Evolutionary conservation across 176 grass and related monocot genomes (phyloP), one percentile per base, ranked within the genome.

Genomic region (Aegilops speltoides): DNA sequence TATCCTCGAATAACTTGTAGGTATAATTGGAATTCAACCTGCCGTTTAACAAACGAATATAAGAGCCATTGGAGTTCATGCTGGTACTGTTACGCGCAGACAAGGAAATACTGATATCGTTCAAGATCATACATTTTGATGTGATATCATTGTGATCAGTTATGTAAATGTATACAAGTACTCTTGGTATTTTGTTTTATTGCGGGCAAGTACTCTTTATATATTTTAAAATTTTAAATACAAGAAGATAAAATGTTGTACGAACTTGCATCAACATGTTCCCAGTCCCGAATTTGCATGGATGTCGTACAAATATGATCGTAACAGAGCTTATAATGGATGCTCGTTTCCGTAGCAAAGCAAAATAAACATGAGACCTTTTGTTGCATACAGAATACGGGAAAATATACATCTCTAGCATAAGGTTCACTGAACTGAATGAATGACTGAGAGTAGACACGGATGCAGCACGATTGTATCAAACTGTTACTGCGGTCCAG

Each of bases 11-110:
- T 64, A 73, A 83, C 17, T 52, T 88, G 56, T 77, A 95, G 90
- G 93, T 76, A 88, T 90, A 0, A 92, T 95, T 74, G 90, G 93
- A 71, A 68, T 95, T n/a, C 88, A 88, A 32, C 80, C 86, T 77
- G 79, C 86, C 11, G 90, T 88, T 82, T 91, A 82, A 77, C 37
- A 86, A 86, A 38, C 20, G 22, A 59, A 59, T 19, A 62, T 8
- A 81, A 62, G 33, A 40, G 22, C 14, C 25, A 62, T 61, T 41
- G 57, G 52, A 74, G 28, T 17, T 10, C 9, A 31, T n/a, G 45
- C 19, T 81, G 64, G 13, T 6, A 14, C 36, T 52, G 45, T 48
- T 79, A 43, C 64, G 33, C 4, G 5, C 34, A 68, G 75, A 29
- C 67, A 76, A 46, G 73, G 59, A 80, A 90, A 87, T 19, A 61